Conservation (phyloP, 495 filamentous ascomycete species). For the Aspergillus saccharolyticus region DNA sequence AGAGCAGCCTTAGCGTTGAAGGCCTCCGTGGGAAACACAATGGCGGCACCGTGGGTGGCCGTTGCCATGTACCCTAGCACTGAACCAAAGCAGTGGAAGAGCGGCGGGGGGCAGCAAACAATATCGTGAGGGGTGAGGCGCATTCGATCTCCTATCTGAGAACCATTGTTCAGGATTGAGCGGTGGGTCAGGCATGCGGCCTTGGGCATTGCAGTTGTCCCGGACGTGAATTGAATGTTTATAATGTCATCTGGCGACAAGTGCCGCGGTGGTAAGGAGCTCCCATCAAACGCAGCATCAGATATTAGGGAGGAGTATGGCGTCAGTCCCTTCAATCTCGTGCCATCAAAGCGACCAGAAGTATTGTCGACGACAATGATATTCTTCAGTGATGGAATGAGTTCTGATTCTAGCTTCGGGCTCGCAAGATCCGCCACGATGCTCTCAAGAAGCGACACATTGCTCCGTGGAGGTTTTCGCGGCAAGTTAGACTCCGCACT, state of each 20-base stretch:
- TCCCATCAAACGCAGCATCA: constrained; percentile 46
- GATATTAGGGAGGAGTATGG: constrained; percentile 46
- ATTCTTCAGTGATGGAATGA: constrained; percentile 62
- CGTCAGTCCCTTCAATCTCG: constrained; percentile 43
- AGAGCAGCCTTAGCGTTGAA: constrained; percentile 78
- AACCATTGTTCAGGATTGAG: constrained; percentile 86
- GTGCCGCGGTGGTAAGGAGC: constrained; percentile 32
- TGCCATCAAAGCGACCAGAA: constrained; percentile 47
- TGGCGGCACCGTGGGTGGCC: constrained; percentile 75
- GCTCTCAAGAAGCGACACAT: constrained; percentile 61
- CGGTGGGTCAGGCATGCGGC: constrained; percentile 83
- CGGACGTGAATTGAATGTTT: constrained; percentile 96
- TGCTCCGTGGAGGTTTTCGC: constrained; percentile 72
- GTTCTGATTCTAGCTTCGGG: constrained; percentile 53
- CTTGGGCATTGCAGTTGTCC: constrained; percentile 86
- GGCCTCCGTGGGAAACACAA: constrained; percentile 82
- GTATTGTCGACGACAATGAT: constrained; percentile 84
- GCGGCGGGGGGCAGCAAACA: constrained; percentile 79
- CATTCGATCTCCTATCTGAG: constrained; percentile 78
- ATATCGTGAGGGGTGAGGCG: constrained; percentile 64
- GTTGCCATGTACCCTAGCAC: constrained; percentile 94
- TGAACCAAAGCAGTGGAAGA: constrained; percentile 91
- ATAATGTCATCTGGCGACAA: constrained; percentile 68
- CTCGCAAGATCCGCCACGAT: constrained; percentile 57
- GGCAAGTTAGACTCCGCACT: constrained; percentile 81